These are phyloP conservation scores for Craterostigma plantagineum DNA, from an alignment of 257 asterid genomes.

Conservation along the genomic window DNA sequence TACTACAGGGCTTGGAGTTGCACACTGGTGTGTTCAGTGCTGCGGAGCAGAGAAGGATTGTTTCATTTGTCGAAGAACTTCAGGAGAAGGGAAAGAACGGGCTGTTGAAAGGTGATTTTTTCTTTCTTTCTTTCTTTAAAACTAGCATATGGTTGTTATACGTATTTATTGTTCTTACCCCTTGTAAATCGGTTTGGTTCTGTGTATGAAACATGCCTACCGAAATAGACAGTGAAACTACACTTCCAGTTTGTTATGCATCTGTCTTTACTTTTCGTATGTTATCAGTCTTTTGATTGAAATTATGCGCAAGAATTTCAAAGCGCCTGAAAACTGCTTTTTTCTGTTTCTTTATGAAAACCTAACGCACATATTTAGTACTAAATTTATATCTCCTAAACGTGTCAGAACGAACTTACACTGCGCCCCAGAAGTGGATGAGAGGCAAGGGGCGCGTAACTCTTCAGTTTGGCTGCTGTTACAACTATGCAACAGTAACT, in stretches of 20 bases:
- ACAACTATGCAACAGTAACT: conserved; percentile 54
- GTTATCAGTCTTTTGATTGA: too few relatives aligned
- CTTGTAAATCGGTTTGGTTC: too few relatives aligned
- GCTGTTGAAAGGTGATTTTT: conserved; percentile 34
- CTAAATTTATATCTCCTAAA: too few relatives aligned
- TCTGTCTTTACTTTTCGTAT: too few relatives aligned
- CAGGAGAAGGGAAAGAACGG: conserved; percentile 41
- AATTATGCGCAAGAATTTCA: too few relatives aligned
- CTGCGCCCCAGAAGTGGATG: conserved; percentile 86
- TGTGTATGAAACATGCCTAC: too few relatives aligned
- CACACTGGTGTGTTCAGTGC: conserved; percentile 55
- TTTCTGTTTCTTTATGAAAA: too few relatives aligned
- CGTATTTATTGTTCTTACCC: too few relatives aligned
- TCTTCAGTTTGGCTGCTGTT: conserved; percentile 85
- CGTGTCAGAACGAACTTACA: conserved; percentile 56
- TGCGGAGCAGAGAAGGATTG: conserved; percentile 60
- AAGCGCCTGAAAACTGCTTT: too few relatives aligned
- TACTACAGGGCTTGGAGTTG: conserved; percentile 61
- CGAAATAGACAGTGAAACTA: too few relatives aligned
- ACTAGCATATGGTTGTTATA: not conserved
- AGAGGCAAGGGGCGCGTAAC: conserved; percentile 78
- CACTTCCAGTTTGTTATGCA: too few relatives aligned
- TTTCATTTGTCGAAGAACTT: conserved; percentile 28
- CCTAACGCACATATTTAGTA: too few relatives aligned
- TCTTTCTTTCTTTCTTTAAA: not conserved